Base-by-base conservation (phyloP, 73 alveolate genomes). In the Paramecium bursaria region DNA sequence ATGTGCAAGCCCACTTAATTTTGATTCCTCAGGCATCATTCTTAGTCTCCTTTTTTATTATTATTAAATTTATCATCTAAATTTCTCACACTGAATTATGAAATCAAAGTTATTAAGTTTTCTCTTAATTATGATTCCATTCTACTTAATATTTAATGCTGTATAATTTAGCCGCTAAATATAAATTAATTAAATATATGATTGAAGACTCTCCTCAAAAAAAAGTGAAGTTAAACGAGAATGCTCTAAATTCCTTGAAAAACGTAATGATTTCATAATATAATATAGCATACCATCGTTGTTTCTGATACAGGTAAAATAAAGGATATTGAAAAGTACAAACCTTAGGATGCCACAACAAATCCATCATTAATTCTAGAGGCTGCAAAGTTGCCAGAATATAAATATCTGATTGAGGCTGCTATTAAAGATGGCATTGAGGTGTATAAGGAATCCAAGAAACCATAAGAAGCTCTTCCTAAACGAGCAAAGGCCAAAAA, bases 271-370 rank as follows among this genome's bases (percentile, higher is more conserved):
- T 6, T 1, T 29, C 1, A 2, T 39, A 27, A n/a, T 54, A n/a
- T 19, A 33, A 13, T n/a, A 9, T 35, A 79, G 89, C 51, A 53
- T 50, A 91, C 97, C 26, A 75, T 86, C 0, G 92, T 92, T 10
- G 94, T 90, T 21, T 92, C 92, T 13, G 97, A 92, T 51, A 90
- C 97, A 4, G 97, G 97, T 22, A 94, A 90, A 75, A 86, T 86
- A 88, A 85, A 89, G 85, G 54, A 39, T 30, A 89, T 92, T 53
- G 46, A 80, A 50, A 23, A 89, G 55, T 92, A 67, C 94, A 51
- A 76, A 50, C 92, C 95, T 35, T 29, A 86, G 33, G 95, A 92
- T 85, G 92, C 95, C 35, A 92, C 97, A 23, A 92, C 97, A 11
- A 92, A 92, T 47, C 97, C 97, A 9, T 61, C 92, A 44, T 74